Evolutionary conservation across 768 basidiomycete genomes (phyloP), one percentile per base, ranked within the genome.

Genomic region (Pisolithus tinctorius): DNA sequence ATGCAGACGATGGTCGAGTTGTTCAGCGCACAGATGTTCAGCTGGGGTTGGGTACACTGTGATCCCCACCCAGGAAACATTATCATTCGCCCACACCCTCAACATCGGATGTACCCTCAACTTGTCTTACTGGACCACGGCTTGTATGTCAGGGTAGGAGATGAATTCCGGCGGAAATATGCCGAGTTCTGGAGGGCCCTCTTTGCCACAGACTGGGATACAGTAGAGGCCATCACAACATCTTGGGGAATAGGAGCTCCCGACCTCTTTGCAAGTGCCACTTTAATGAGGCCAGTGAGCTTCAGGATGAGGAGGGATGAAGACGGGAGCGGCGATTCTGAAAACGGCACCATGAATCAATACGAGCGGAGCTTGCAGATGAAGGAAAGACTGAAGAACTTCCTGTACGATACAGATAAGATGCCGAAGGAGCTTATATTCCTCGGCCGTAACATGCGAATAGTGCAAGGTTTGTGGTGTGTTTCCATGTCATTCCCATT

Each of bases 61-160:
- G 81, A 83, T 51, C 81, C 81, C 0, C 81, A 88, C 56, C 84
- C 84, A 2, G 86, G 88, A 9, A 91, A 95, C 66, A 78, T 94
- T 53, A 80, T 81, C 67, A 80, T 85, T 59, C 88, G 78, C 7
- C 80, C 79, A 1, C 55, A 63, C 38, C 66, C 66, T 29, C 54
- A 45, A 23, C 48, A 58, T 17, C 46, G 55, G 3, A 48, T 30
- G 40, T 59, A 64, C 5, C 75, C 82, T 2, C 84, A 88, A 59
- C 73, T 92, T 55, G 86, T 96, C 30, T 74, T 96, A 11, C 81
- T 97, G 58, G 94, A 97, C 63, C 94, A 97, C 63, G 94, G 94
- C 1, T 71, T 97, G 10, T 96, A 95, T 62, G 88, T 94, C 37
- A 72, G 73, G 7, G 77, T 93, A 4, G 66, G 80, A 14, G 78